phyloP scores from a whole-genome alignment of 345 rosid genomes.

The Limnanthes douglasii region DNA sequence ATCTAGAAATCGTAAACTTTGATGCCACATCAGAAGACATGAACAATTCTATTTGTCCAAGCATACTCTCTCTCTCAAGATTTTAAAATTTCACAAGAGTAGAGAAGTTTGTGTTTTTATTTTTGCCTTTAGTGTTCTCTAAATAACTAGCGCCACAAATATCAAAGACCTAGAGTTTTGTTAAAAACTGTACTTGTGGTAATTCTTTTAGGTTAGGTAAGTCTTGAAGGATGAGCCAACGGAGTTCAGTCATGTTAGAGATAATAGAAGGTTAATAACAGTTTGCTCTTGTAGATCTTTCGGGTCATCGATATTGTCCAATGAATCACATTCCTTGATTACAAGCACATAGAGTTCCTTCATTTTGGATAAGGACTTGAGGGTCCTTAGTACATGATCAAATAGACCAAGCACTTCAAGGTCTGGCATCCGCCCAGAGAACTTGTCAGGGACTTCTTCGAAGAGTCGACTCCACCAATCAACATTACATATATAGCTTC shows the following conservation, averaged over 20 bases:
- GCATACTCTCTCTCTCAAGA: too few relatives aligned
- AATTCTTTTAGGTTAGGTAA: slow-evolving; percentile 21
- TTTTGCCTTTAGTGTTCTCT: slow-evolving; percentile 8
- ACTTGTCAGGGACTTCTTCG: slow-evolving; percentile 9
- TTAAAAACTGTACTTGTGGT: slow-evolving; percentile 17
- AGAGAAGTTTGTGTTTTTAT: slow-evolving; percentile 17
- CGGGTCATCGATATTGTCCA: slow-evolving; percentile 8
- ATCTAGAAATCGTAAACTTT: too few relatives aligned
- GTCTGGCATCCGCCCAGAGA: slow-evolving; percentile 9
- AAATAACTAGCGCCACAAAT: slow-evolving; percentile 26
- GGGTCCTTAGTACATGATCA: slow-evolving; percentile 14
- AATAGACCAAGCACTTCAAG: slow-evolving; percentile 32
- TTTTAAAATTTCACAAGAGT: slow-evolving; percentile 19
- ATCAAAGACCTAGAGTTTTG: slow-evolving; percentile 32
- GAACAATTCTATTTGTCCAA: too few relatives aligned
- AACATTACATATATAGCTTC: slow-evolving; percentile 16
- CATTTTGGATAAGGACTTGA: slow-evolving; percentile 7
- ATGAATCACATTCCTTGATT: slow-evolving; percentile 30
- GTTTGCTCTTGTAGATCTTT: slow-evolving; percentile 9
- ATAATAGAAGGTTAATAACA: slow-evolving; percentile 28
- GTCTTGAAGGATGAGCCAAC: slow-evolving; percentile 24
- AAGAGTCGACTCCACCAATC: slow-evolving; percentile 26
- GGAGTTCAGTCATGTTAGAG: slow-evolving; percentile 13
- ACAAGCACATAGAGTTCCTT: slow-evolving; percentile 25
- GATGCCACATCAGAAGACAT: too few relatives aligned